These are phyloP conservation scores for Candida nitratophila DNA, from an alignment of 805 yeast genomes.

Conservation along the genomic window DNA sequence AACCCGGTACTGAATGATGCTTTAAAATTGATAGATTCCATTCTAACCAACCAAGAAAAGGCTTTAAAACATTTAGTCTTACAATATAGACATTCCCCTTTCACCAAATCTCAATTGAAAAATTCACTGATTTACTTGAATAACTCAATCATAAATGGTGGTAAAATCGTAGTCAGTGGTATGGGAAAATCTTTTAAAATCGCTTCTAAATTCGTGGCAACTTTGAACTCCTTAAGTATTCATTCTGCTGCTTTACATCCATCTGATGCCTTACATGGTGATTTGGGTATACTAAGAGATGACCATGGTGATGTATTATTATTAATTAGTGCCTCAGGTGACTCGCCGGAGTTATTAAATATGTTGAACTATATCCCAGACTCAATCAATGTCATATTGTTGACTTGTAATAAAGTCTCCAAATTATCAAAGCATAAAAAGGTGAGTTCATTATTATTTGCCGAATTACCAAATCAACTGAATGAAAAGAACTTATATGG, in stretches of 20 bases:
- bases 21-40: constrained; percentile 27
- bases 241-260: constrained; percentile 70
- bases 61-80: constrained; percentile 38
- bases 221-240: constrained; percentile 72
- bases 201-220: constrained; percentile 72
- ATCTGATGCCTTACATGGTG: constrained; percentile 86
- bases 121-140: constrained; percentile 37
- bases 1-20: constrained; percentile 15
- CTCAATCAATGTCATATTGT: constrained; percentile 46
- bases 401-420: constrained; percentile 59
- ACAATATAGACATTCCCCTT: constrained; percentile 39
- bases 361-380: constrained; percentile 52
- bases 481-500: constrained; percentile 66
- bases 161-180: constrained; percentile 73
- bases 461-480: constrained; percentile 51
- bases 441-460: constrained; percentile 47
- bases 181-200: constrained; percentile 83
- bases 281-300: constrained; percentile 62
- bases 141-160: constrained; percentile 38
- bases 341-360: constrained; percentile 64
- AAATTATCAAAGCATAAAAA: constrained; percentile 44
- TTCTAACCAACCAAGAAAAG: constrained; percentile 38
- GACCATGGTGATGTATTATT: constrained; percentile 50
- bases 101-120: constrained; percentile 37
- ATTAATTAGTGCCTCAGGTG: constrained; percentile 74